Base-by-base conservation (phyloP, 495 filamentous ascomycete genomes). In the Podospora didyma region DNA sequence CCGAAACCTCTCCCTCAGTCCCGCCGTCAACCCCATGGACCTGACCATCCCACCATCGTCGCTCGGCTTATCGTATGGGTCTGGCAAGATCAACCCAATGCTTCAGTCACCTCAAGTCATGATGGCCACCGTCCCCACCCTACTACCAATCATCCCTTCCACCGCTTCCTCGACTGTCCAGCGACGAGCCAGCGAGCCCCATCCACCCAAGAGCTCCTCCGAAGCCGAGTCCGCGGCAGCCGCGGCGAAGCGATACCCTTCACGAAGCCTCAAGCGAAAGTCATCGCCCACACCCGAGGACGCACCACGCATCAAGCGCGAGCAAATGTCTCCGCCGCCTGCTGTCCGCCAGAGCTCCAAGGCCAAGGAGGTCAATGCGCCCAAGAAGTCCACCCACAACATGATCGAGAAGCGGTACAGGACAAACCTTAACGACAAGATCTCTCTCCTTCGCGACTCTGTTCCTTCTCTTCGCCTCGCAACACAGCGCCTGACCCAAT, bases 361-460 rank as follows among this genome's bases (percentile, higher is more conserved):
- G 53, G 61, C 28, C 9, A 48, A 53, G 28, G 41, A 17, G 2
- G 16, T 46, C 45, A 44, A 28, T 5, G 58, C 50, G 14, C 67
- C 62, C 7, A 69, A 66, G 44, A 71, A 69, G 63, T 62, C 65
- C 22, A 74, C 76, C 10, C 76, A 79, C 63, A 79, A 76, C 63
- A 72, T 77, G 57, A 76, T 79, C 49, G 76, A 79, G 59, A 72
- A 75, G 54, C 73, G 75, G 39, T 78, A 79, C 57, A 74, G 76
- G 56, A 78, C 72, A 53, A 79, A 78, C 56, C 67, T 79, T 51
- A 79, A 78, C 62, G 74, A 77, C 49, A 79, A 77, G 63, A 79
- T 79, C 54, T 62, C 71, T 28, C 69, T 72, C 57, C 66, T 79
- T 31, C 72, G 76, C 16, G 75, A 79, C 35, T 68, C 76, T 22